phyloP scores from a whole-genome alignment of 2,329 filamentous ascomycete species.

The Beauveria bassiana region DNA sequence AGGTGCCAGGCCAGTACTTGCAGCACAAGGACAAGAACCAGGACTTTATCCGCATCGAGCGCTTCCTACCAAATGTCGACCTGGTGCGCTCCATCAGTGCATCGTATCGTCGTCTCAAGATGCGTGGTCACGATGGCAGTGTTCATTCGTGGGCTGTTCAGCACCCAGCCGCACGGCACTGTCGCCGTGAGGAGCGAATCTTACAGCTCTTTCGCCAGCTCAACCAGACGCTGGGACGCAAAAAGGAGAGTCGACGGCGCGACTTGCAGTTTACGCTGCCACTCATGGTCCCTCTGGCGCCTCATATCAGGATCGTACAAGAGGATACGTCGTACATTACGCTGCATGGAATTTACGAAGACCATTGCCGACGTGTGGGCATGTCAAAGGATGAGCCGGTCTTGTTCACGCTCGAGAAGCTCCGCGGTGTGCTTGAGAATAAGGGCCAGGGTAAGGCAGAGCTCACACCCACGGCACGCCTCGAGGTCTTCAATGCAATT shows the following conservation, averaged over 20 bases:
- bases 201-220: conserved; percentile 95
- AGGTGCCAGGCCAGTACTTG: conserved; percentile 93
- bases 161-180: conserved; percentile 87
- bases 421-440: conserved; percentile 65
- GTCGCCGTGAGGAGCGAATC: conserved; percentile 88
- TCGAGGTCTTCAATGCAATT: conserved; percentile 92
- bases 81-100: conserved; percentile 84
- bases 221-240: conserved; percentile 83
- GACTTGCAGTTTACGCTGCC: conserved; percentile 96
- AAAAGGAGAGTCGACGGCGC: conserved; percentile 88
- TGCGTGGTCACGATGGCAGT: conserved; percentile 94
- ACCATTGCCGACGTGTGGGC: conserved; percentile 80
- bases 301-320: conserved; percentile 89
- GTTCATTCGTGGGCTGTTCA: conserved; percentile 96
- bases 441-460: conserved; percentile 59
- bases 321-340: conserved; percentile 93
- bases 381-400: conserved; percentile 94
- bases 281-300: conserved; percentile 89
- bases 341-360: conserved; percentile 90
- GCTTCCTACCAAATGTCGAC: conserved; percentile 92
- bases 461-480: conserved; percentile 61
- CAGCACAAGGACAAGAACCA: conserved; percentile 99
- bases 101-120: conserved; percentile 87
- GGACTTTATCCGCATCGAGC: conserved; percentile 94
- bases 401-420: conserved; percentile 90